Percentiles rank a stretch among this genome's conserved stretches.
phyloP scores from a whole-genome alignment of 2,329 filamentous ascomycete species.

The Trichoderma harzianum region DNA sequence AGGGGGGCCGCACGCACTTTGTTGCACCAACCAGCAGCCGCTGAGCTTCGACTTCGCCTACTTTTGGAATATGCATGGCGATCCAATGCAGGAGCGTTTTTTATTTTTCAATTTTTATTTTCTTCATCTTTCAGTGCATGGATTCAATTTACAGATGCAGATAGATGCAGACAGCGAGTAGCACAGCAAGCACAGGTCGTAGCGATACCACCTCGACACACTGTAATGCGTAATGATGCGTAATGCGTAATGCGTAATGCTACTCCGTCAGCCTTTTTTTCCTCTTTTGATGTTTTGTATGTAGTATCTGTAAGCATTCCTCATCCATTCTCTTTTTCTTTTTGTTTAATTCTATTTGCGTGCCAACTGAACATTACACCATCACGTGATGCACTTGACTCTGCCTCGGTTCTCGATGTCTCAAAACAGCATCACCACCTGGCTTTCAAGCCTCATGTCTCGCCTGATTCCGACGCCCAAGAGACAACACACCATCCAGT shows the following conservation, averaged over 20 bases:
- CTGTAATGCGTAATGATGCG: not conserved
- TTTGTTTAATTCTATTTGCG: not conserved
- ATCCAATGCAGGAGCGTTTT: constrained; percentile 5
- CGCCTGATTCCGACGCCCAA: not conserved
- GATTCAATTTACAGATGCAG: not conserved
- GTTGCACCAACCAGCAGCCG: not conserved
- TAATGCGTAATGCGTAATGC: not conserved
- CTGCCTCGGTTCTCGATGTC: not conserved
- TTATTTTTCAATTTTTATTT: not conserved
- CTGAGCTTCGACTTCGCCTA: not conserved
- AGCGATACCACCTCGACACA: not conserved
- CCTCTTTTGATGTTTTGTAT: not conserved
- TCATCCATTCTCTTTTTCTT: not conserved
- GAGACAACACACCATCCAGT: not conserved
- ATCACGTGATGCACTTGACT: constrained; percentile 1
- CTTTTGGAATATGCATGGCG: not conserved
- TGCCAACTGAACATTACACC: not conserved
- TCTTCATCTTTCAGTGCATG: not conserved
- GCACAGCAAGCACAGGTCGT: not conserved
- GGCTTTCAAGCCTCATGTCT: not conserved
- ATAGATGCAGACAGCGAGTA: not conserved
- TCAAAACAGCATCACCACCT: not conserved
- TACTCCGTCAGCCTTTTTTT: not conserved
- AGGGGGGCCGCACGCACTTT: not conserved
- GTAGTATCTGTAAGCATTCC: not conserved